Base-by-base conservation (phyloP, 352 stramenopile species). In the Peronosclerospora sorghi region DNA sequence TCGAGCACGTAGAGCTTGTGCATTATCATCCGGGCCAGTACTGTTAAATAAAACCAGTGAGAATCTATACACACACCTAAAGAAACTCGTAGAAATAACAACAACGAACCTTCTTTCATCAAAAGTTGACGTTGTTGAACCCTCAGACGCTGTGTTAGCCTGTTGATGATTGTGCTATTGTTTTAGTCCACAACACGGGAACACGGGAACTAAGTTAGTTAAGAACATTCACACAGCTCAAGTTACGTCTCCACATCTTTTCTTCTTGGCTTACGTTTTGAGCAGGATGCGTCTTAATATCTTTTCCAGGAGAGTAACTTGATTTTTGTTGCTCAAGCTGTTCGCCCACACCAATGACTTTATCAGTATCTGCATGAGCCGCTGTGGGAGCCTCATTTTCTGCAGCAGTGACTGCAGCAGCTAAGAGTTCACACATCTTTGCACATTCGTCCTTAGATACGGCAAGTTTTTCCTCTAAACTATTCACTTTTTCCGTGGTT, bases 391-490 rank as follows among this genome's bases (percentile, higher is more conserved):
- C 48, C 26, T 59, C 54, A 14, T 63, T 51, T 48, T 67, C 57
- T 44, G 57, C 48, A 43, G 29, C 43, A 44, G 42, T 6, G 13
- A 38, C 57, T 27, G 48, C 59, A 29, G 35, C 21, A 35, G 48
- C 37, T 26, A 65, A 39, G 26, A 66, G 48, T 1, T 19, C 48
- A 14, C 54, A n/a, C n/a, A 67, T 53, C 19, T 65, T 49, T 13
- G 50, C 49, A n/a, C 27, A 59, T 32, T 65, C 56, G 5, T 62
- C 39, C 32, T 64, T 67, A 18, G 48, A 52, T 10, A 36, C 36
- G n/a, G n/a, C 40, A 13, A 59, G 37, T 21, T 65, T 59, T 14
- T 54, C 34, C 9, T 59, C 46, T 5, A 56, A 20, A 12, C 62
- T 47, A 29, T 9, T 32, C 32, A 68, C 43, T 19, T 47, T 51